These are phyloP conservation scores for Trichoderma simmonsii DNA, from an alignment of 2,329 filamentous ascomycete species.

Conservation along the genomic window DNA sequence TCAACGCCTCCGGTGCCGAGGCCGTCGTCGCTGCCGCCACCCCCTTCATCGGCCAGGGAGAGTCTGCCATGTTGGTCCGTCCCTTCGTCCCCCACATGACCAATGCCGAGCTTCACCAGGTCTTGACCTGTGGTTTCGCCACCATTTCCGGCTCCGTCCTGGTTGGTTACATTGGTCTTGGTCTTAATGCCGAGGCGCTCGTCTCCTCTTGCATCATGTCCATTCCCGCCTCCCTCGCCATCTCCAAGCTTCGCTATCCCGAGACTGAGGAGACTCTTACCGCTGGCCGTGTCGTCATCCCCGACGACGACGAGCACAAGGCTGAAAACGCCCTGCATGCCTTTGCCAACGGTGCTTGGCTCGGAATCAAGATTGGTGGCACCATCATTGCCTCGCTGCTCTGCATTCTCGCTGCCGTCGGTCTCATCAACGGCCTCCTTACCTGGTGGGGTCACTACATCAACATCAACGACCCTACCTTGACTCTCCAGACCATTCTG, in stretches of 20 bases:
- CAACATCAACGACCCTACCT: conserved; percentile 64
- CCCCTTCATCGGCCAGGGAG: conserved; percentile 91
- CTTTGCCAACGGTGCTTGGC: conserved; percentile 79
- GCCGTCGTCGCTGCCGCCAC: conserved; percentile 92
- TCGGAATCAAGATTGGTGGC: conserved; percentile 81
- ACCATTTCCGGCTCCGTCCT: conserved; percentile 88
- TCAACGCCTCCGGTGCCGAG: conserved; percentile 84
- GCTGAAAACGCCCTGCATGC: conserved; percentile 81
- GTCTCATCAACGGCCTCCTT: conserved; percentile 70
- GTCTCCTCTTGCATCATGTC: conserved; percentile 95
- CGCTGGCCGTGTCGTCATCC: conserved; percentile 74
- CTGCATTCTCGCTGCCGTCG: conserved; percentile 76
- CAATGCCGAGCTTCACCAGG: conserved; percentile 81
- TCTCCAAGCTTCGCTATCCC: conserved; percentile 86
- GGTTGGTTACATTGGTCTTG: conserved; percentile 80
- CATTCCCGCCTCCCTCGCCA: conserved; percentile 84
- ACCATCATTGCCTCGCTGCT: conserved; percentile 79
- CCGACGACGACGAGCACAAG: conserved; percentile 71
- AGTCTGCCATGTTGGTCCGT: conserved; percentile 87
- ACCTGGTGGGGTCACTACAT: conserved; percentile 83
- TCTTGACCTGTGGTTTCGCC: conserved; percentile 90
- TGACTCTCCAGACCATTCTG: conserved; percentile 70
- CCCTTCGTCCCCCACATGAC: conserved; percentile 86
- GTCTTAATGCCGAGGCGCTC: conserved; percentile 78
- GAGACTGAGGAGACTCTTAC: conserved; percentile 85